Evolutionary conservation across 352 stramenopile species (phyloP).

Genomic region (Globisporangium spiculum): DNA sequence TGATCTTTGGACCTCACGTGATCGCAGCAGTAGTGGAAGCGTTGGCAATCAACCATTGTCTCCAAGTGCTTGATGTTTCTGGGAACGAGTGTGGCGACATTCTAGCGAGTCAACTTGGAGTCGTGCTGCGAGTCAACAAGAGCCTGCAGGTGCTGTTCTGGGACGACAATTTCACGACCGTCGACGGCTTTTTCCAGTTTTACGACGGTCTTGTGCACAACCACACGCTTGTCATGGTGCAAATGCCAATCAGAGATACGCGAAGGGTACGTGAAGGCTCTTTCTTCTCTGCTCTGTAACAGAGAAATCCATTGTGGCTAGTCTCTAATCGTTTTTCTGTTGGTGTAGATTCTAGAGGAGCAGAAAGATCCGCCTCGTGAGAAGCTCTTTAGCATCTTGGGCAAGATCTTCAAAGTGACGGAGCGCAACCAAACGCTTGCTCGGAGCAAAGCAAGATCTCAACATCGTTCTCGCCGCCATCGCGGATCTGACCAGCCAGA

Average conservation of each 20-base stretch:
- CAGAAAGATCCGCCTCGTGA: conserved; percentile 62
- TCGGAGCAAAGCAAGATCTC: background rate
- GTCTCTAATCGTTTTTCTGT: background rate
- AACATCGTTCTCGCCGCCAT: background rate
- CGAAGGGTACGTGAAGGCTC: conserved; percentile 36
- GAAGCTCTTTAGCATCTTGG: conserved; percentile 69
- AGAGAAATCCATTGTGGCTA: background rate
- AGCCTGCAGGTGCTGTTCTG: conserved; percentile 68
- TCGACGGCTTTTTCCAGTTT: conserved; percentile 65
- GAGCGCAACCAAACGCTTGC: conserved; percentile 54
- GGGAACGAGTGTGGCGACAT: conserved; percentile 72
- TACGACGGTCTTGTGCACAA: conserved; percentile 63
- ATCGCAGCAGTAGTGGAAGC: conserved; percentile 46
- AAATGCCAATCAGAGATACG: conserved; percentile 79
- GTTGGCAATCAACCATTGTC: conserved; percentile 31
- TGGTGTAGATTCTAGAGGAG: conserved; percentile 59
- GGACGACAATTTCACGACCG: conserved; percentile 73
- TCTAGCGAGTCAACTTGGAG: conserved; percentile 42
- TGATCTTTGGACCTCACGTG: conserved; percentile 55
- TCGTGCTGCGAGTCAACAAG: conserved; percentile 49
- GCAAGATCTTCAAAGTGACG: conserved; percentile 70
- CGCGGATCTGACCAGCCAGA: background rate
- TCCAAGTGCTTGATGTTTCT: conserved; percentile 72
- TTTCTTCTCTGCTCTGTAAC: background rate
- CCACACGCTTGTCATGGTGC: conserved; percentile 59